phyloP scores from a whole-genome alignment of 306 rosid genomes.

The Oxytropis ochrocephala region DNA sequence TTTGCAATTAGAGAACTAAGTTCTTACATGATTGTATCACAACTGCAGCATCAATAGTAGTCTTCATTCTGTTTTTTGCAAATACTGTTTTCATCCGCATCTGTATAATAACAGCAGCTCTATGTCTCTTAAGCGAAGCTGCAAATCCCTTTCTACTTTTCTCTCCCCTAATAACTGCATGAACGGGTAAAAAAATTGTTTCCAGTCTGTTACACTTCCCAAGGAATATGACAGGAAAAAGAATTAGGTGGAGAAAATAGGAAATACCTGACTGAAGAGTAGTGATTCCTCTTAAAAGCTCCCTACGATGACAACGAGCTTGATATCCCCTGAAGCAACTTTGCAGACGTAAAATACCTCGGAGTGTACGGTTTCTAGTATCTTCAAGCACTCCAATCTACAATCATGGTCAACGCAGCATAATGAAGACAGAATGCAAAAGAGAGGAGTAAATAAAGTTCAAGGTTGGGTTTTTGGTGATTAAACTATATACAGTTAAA shows the following conservation, averaged over 20 bases:
- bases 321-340: constrained; percentile 96
- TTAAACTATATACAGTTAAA: constrained; percentile 12
- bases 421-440: neutral
- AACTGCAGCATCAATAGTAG: constrained; percentile 52
- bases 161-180: constrained; percentile 75
- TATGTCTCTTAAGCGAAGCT: constrained; percentile 52
- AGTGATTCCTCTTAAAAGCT: constrained; percentile 61
- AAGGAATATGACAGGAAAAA: constrained; percentile 26
- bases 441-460: constrained; percentile 9
- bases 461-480: neutral
- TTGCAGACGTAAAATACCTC: constrained; percentile 86
- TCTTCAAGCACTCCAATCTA: constrained; percentile 98
- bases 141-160: constrained; percentile 64
- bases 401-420: constrained; percentile 13
- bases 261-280: constrained; percentile 83
- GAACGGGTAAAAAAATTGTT: constrained; percentile 16
- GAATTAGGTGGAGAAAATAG: constrained; percentile 1
- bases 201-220: constrained; percentile 5
- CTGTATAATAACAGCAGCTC: constrained; percentile 72
- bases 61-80: constrained; percentile 45
- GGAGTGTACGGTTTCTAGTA: constrained; percentile 91
- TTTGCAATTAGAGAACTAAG: neutral
- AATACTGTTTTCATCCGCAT: constrained; percentile 49
- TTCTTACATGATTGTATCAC: constrained; percentile 67
- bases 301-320: constrained; percentile 60